A percentile compares a stretch with the other conserved stretches of the same genome.
Conservation (phyloP, 257 asterid genomes). For the Datura wrightii region DNA sequence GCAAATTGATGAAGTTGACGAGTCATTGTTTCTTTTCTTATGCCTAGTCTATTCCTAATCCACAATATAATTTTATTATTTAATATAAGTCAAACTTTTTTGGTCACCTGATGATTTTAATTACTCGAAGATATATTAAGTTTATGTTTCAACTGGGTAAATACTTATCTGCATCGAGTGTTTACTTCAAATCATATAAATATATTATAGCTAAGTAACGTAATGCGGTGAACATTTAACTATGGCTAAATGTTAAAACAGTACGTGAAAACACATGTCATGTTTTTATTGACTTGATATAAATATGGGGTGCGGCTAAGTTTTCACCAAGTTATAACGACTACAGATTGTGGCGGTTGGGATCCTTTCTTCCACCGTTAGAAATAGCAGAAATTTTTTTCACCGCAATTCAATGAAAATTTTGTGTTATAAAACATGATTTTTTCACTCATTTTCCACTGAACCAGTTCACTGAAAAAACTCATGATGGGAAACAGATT, state of each 20-base stretch:
- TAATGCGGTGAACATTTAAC: not conserved
- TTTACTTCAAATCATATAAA: not conserved
- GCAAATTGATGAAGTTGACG: slow-evolving; percentile 47
- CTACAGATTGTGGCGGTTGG: not conserved
- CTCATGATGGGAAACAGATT: too few relatives aligned
- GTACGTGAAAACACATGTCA: not conserved
- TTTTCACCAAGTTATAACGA: not conserved
- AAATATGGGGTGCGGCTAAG: not conserved
- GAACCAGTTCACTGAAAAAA: too few relatives aligned
- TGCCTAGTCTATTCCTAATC: not conserved
- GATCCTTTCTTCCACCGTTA: not conserved
- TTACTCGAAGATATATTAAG: not conserved
- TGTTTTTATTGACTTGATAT: not conserved
- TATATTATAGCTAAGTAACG: not conserved
- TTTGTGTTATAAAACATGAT: too few relatives aligned
- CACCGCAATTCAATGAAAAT: too few relatives aligned
- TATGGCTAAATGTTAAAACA: not conserved
- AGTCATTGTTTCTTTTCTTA: slow-evolving; percentile 29
- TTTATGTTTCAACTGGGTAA: not conserved
- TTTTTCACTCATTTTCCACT: too few relatives aligned
- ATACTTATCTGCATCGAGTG: not conserved
- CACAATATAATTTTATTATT: not conserved
- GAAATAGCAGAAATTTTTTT: too few relatives aligned
- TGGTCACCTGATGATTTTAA: slow-evolving; percentile 41
- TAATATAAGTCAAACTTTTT: slow-evolving; percentile 22